Conservation (phyloP, 2,329 filamentous ascomycete species). For the Arthroderma sp. region DNA sequence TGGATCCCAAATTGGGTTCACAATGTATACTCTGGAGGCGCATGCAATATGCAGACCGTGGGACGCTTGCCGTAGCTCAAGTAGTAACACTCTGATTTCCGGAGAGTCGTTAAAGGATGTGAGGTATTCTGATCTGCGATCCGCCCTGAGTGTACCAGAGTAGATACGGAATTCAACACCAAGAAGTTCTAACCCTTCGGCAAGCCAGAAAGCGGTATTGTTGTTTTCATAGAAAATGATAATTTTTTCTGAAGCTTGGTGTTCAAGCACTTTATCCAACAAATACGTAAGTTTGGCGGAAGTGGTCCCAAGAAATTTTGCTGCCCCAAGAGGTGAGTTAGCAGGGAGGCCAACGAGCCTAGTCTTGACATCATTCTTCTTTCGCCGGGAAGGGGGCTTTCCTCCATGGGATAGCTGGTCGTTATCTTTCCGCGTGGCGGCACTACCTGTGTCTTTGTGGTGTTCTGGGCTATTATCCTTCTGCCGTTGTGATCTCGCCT, state of each 20-base stretch:
- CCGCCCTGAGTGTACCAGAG: slow-evolving; percentile 41
- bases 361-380: slow-evolving; percentile 15
- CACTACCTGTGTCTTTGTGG: not conserved
- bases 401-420: slow-evolving; percentile 13
- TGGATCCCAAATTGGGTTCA: slow-evolving; percentile 76
- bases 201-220: slow-evolving; percentile 74
- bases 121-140: slow-evolving; percentile 60
- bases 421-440: slow-evolving; percentile 3
- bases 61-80: slow-evolving; percentile 82
- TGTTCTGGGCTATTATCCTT: slow-evolving; percentile 11
- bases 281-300: slow-evolving; percentile 84
- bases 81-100: slow-evolving; percentile 64
- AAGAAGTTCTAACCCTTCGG: slow-evolving; percentile 63
- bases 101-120: slow-evolving; percentile 59
- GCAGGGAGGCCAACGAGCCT: slow-evolving; percentile 17
- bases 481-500: slow-evolving; percentile 19
- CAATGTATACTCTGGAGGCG: slow-evolving; percentile 76
- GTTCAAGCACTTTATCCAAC: slow-evolving; percentile 54
- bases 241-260: slow-evolving; percentile 67
- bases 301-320: slow-evolving; percentile 60
- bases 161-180: slow-evolving; percentile 49
- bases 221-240: slow-evolving; percentile 86
- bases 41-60: slow-evolving; percentile 75
- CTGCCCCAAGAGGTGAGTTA: slow-evolving; percentile 43
- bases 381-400: slow-evolving; percentile 17